Base-by-base conservation (phyloP, 129 eudicot species). In the Centaurea solstitialis region DNA sequence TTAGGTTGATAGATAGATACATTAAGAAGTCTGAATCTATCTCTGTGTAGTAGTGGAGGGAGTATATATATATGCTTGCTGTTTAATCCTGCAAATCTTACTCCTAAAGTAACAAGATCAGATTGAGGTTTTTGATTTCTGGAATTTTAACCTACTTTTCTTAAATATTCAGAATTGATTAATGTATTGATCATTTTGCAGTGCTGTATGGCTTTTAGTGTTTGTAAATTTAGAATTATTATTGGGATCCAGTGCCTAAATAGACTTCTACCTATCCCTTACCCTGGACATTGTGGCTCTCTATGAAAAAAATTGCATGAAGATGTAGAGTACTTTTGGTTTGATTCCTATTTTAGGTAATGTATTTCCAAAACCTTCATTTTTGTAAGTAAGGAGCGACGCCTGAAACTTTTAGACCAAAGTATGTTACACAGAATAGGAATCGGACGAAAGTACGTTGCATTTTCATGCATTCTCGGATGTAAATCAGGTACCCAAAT, bases 171-270 rank as follows among this genome's bases (percentile, higher is more conserved):
- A 69, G 21, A 33, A 70, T n/a, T 70, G 2, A 35, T 39, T 17
- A 67, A 64, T 62, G 21, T 62, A 47, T 53, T 81, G 72, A 24
- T 62, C 15, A 65, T 81, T 73, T 41, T 26, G 83, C 77, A 59
- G 72, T 72, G 24, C 4, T 33, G 9, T 20, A 18, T 13, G 38
- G 59, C 61, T 33, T 35, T 21, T 76, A 38, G 23, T 37, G 21
- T 50, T 13, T 4, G 62, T 1, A 4, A 50, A 15, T 50, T 15
- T 50, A 15, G 7, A 50, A 12, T 50, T 50, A 13, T 57, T 57
- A 57, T 57, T 57, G 65, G 65, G 21, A 57, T 57, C 65, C n/a
- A 50, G 20, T 17, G 65, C n/a, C 17, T 12, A 15, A 53, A 17
- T 57, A 17, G 65, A 57, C 6, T 57, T n/a, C 22, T n/a, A 57